A percentile compares a stretch with the other conserved stretches of the same genome.
These are phyloP conservation scores for Bolboschoenoplectus hybrid DNA, from an alignment of 202 grass and related monocot species.

Conservation along the genomic window DNA sequence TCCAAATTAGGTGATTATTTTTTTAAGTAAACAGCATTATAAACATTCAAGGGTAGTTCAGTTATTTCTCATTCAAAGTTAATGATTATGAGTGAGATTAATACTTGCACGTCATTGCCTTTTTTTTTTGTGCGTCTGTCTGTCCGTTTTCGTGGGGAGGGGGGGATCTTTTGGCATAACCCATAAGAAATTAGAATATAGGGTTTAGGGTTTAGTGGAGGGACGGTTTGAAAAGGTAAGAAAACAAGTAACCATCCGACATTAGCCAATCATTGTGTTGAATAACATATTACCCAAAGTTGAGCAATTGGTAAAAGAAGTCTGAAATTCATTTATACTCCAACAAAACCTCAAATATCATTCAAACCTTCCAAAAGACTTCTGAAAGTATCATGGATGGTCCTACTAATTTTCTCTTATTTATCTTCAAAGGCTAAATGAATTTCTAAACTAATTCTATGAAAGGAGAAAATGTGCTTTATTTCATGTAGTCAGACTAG, in stretches of 20 bases:
- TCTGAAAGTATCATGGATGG: background rate
- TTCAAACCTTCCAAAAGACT: background rate
- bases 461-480: background rate
- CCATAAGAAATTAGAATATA: background rate
- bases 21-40: background rate
- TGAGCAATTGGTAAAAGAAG: background rate
- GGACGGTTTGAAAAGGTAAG: background rate
- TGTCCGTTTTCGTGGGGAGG: background rate
- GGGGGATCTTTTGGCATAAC: background rate
- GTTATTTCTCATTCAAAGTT: background rate
- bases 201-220: background rate
- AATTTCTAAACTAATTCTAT: slow-evolving; percentile 21
- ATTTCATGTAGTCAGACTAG: background rate
- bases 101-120: background rate
- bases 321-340: background rate
- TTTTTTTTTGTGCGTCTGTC: no score
- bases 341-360: slow-evolving; percentile 8
- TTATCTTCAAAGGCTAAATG: slow-evolving; percentile 7
- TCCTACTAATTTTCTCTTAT: background rate
- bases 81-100: background rate
- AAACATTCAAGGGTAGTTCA: background rate
- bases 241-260: background rate
- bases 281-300: background rate
- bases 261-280: background rate
- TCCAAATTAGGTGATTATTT: background rate